phyloP scores from a whole-genome alignment of 1,284 basidiomycete species.

The Ustilago curta region DNA sequence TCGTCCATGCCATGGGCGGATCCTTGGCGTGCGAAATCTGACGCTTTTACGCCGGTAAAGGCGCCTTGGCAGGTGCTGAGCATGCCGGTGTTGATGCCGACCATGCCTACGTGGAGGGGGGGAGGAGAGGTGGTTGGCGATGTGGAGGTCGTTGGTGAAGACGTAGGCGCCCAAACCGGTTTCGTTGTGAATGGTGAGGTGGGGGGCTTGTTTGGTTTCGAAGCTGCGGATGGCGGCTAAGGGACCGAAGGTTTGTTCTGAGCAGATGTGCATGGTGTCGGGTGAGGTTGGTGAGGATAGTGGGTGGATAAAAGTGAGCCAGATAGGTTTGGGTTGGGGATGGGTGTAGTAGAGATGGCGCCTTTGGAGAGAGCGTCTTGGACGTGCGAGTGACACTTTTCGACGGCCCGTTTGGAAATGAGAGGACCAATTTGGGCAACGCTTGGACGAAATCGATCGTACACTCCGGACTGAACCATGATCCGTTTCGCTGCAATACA shows the following conservation, averaged over 20 bases:
- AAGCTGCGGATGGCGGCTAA: conserved; percentile 55
- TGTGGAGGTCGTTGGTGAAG: conserved; percentile 44
- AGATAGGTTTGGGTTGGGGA: conserved; percentile 5
- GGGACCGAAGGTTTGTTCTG: conserved; percentile 63
- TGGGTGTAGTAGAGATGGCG: conserved; percentile 38
- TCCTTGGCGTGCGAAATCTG: conserved; percentile 46
- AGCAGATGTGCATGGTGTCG: conserved; percentile 53
- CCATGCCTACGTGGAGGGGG: conserved; percentile 51
- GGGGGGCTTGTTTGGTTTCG: conserved; percentile 51
- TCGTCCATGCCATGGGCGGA: conserved; percentile 35
- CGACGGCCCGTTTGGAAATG: conserved; percentile 40
- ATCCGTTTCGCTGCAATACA: conserved; percentile 55
- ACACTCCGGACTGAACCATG: conserved; percentile 42
- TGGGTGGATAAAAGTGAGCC: conserved; percentile 58
- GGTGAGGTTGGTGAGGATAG: conserved; percentile 50
- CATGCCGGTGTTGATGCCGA: conserved; percentile 58
- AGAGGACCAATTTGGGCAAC: conserved; percentile 39
- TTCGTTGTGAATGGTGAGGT: conserved; percentile 47
- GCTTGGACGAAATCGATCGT: conserved; percentile 43
- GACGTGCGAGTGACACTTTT: conserved; percentile 45
- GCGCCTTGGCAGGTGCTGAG: conserved; percentile 41
- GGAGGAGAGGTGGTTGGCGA: conserved; percentile 40
- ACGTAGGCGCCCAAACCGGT: conserved; percentile 55
- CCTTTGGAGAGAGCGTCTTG: conserved; percentile 38
- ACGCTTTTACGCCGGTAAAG: conserved; percentile 47